Percentiles rank a stretch among this genome's conserved stretches.
Evolutionary conservation across 2,329 filamentous ascomycete species (phyloP).

Genomic region (Venturiaceae sp.): DNA sequence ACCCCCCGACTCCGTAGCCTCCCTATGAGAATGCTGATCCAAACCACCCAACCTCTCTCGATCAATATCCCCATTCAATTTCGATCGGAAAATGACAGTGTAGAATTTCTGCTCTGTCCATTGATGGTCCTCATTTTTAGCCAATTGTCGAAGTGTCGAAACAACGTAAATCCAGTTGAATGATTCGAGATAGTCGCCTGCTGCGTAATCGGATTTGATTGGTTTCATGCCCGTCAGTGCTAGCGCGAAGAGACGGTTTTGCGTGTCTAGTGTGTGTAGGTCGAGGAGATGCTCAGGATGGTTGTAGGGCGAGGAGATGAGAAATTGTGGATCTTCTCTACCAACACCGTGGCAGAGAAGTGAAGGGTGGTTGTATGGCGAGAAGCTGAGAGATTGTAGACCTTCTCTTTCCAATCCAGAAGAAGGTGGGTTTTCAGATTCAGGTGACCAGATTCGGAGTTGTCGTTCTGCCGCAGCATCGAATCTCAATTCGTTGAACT

Average conservation of each 20-base stretch:
- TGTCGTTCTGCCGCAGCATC: slow-evolving; percentile 21
- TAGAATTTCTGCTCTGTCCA: slow-evolving; percentile 65
- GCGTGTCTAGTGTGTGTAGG: slow-evolving; percentile 53
- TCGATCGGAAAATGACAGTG: slow-evolving; percentile 74
- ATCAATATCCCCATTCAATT: slow-evolving; percentile 57
- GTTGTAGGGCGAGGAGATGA: slow-evolving; percentile 70
- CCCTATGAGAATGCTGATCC: slow-evolving; percentile 69
- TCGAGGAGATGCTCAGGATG: slow-evolving; percentile 62
- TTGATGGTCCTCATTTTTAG: slow-evolving; percentile 31
- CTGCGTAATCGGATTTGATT: slow-evolving; percentile 63
- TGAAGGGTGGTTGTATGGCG: slow-evolving; percentile 61
- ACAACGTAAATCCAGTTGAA: slow-evolving; percentile 71
- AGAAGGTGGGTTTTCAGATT: background rate
- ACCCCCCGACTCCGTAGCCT: slow-evolving; percentile 70
- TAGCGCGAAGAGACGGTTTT: slow-evolving; percentile 60
- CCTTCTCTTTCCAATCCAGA: background rate
- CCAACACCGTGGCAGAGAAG: slow-evolving; percentile 64
- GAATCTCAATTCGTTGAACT: slow-evolving; percentile 24
- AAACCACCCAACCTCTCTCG: slow-evolving; percentile 59
- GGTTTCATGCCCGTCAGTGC: slow-evolving; percentile 58
- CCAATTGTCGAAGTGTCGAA: slow-evolving; percentile 44
- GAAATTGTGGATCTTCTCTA: slow-evolving; percentile 21
- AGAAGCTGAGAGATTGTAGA: slow-evolving; percentile 48
- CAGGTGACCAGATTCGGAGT: background rate
- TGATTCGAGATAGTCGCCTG: slow-evolving; percentile 57